These are phyloP conservation scores for Elymus sibiricus DNA, from an alignment of 176 grass and related monocot species.

Conservation along the genomic window DNA sequence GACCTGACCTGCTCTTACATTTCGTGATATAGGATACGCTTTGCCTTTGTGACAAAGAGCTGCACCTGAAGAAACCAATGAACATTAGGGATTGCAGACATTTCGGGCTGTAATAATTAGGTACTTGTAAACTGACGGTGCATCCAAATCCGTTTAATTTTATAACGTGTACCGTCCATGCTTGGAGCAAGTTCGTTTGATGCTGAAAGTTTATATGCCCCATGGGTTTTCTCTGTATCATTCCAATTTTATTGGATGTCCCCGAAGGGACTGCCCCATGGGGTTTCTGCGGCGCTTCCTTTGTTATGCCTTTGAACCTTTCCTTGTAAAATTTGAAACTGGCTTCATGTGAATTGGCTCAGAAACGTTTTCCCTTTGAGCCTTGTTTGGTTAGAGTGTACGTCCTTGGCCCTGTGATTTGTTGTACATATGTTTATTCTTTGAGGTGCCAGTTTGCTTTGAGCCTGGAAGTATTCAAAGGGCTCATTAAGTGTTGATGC, in stretches of 20 bases:
- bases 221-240: too few relatives aligned
- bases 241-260: too few relatives aligned
- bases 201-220: not conserved
- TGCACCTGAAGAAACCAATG: conserved; percentile 27
- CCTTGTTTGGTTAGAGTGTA: not conserved
- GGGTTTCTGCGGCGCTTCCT: not conserved
- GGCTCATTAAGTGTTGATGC: too few relatives aligned
- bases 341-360: not conserved
- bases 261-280: not conserved
- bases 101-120: conserved; percentile 15
- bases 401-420: not conserved
- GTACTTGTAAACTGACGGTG: not conserved
- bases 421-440: not conserved
- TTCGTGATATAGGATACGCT: conserved; percentile 51
- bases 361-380: not conserved
- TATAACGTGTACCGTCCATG: not conserved
- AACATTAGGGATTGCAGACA: conserved; percentile 31
- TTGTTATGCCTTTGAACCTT: not conserved
- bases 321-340: not conserved
- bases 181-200: not conserved
- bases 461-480: too few relatives aligned
- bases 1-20: conserved; percentile 29
- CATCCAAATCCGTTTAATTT: not conserved
- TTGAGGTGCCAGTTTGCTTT: too few relatives aligned
- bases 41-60: conserved; percentile 53